phyloP scores from a whole-genome alignment of 1,284 basidiomycete genomes.

The Taiwanofungus camphoratus region DNA sequence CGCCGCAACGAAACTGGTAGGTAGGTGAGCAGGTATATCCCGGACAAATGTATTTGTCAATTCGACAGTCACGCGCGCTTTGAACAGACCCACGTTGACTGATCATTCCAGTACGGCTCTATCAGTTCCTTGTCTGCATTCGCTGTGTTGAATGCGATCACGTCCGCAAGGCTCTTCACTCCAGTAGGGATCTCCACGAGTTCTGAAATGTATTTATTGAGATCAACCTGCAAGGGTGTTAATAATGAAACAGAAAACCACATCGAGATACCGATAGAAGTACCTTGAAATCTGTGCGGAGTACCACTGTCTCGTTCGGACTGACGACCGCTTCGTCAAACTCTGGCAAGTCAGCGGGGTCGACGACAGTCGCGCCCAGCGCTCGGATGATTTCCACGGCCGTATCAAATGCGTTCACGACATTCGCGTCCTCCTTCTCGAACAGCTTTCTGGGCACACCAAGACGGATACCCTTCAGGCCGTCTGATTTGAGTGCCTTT shows the following conservation, averaged over 20 bases:
- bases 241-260: background rate
- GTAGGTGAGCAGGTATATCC: too few species aligned
- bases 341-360: slow-evolving; percentile 33
- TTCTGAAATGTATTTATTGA: slow-evolving; percentile 30
- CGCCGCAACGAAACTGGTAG: slow-evolving; percentile 35
- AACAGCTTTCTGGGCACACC: slow-evolving; percentile 30
- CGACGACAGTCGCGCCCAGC: slow-evolving; percentile 35
- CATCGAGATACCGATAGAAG: slow-evolving; percentile 3
- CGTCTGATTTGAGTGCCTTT: slow-evolving; percentile 28
- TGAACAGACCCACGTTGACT: slow-evolving; percentile 29
- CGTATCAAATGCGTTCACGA: slow-evolving; percentile 29
- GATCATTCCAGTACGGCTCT: slow-evolving; percentile 34
- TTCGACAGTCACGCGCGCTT: background rate
- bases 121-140: slow-evolving; percentile 37
- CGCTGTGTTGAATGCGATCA: slow-evolving; percentile 39
- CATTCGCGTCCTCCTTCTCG: slow-evolving; percentile 22
- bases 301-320: slow-evolving; percentile 29
- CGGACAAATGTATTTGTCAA: too few species aligned
- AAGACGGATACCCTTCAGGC: slow-evolving; percentile 32
- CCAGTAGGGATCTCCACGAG: slow-evolving; percentile 32
- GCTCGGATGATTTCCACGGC: slow-evolving; percentile 30
- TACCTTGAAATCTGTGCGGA: slow-evolving; percentile 39
- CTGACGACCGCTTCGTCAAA: slow-evolving; percentile 28
- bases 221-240: slow-evolving; percentile 23
- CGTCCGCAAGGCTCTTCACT: slow-evolving; percentile 32